phyloP scores from a whole-genome alignment of 1,284 basidiomycete genomes.

The Cryptococcus sp. region DNA sequence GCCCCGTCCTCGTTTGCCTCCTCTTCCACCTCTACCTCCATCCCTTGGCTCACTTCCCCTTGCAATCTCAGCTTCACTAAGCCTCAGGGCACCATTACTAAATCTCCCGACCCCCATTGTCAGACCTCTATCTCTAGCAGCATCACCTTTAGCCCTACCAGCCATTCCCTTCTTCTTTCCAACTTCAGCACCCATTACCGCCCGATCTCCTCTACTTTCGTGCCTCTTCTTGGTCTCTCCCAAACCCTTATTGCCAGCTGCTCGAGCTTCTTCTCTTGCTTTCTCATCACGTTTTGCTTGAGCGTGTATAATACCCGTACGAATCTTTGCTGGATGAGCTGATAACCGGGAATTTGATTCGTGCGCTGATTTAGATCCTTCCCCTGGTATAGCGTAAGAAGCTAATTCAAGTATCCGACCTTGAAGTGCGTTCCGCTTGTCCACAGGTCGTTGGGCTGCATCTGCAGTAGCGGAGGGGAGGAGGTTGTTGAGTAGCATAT shows the following conservation, averaged over 20 bases:
- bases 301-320: slow-evolving; percentile 38
- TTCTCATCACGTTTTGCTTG: slow-evolving; percentile 25
- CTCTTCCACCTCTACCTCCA: slow-evolving; percentile 12
- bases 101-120: slow-evolving; percentile 47
- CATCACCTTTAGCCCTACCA: slow-evolving; percentile 24
- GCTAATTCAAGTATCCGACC: slow-evolving; percentile 44
- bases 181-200: slow-evolving; percentile 23
- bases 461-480: slow-evolving; percentile 28
- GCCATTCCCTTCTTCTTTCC: slow-evolving; percentile 45
- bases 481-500: slow-evolving; percentile 44
- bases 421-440: slow-evolving; percentile 42
- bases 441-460: slow-evolving; percentile 34
- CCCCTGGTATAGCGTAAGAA: slow-evolving; percentile 32
- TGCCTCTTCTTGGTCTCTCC: slow-evolving; percentile 23
- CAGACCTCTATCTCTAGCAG: slow-evolving; percentile 38
- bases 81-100: slow-evolving; percentile 39
- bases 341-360: slow-evolving; percentile 13
- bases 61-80: slow-evolving; percentile 41
- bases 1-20: not conserved
- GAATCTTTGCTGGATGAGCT: slow-evolving; percentile 39
- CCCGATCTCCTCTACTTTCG: slow-evolving; percentile 11
- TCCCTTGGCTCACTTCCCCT: slow-evolving; percentile 14
- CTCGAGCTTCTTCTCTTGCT: slow-evolving; percentile 29
- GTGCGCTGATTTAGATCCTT: slow-evolving; percentile 21
- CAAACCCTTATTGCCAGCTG: slow-evolving; percentile 39